Evolutionary conservation across 176 grass and related monocot species (phyloP).

Genomic region (Musa troglodytarum): DNA sequence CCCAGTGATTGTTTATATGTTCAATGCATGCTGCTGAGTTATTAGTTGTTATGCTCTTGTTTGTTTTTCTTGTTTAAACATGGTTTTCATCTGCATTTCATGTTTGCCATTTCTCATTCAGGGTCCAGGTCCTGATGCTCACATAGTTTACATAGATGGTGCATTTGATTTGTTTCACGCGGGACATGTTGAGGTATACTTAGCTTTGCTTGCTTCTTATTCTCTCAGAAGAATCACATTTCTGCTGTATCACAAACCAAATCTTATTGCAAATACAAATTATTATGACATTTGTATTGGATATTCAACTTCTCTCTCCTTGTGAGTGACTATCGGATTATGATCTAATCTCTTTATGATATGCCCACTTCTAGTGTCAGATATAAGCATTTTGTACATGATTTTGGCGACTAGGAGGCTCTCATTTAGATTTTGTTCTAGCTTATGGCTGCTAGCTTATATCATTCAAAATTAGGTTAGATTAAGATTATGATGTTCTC

Average conservation of each 20-base stretch:
- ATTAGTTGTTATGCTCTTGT: neutral
- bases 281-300: neutral
- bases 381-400: no score
- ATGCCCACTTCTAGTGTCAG: no score
- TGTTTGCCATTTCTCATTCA: conserved; percentile 16
- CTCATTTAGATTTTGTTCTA: no score
- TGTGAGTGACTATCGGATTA: no score
- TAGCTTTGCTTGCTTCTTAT: neutral
- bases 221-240: neutral
- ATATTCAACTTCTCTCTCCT: no score
- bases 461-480: no score
- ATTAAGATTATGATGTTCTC: no score
- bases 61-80: neutral
- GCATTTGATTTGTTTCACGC: conserved; percentile 96
- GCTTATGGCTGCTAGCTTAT: no score
- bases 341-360: no score
- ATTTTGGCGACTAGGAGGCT: no score
- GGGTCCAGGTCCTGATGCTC: conserved; percentile 82
- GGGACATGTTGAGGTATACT: conserved; percentile 80
- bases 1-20: neutral
- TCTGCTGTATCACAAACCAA: neutral
- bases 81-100: neutral
- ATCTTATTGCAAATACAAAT: neutral
- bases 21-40: neutral
- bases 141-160: conserved; percentile 91